Base-by-base conservation (phyloP, 2,329 filamentous ascomycete species). In the Pleurostoma richardsiae region DNA sequence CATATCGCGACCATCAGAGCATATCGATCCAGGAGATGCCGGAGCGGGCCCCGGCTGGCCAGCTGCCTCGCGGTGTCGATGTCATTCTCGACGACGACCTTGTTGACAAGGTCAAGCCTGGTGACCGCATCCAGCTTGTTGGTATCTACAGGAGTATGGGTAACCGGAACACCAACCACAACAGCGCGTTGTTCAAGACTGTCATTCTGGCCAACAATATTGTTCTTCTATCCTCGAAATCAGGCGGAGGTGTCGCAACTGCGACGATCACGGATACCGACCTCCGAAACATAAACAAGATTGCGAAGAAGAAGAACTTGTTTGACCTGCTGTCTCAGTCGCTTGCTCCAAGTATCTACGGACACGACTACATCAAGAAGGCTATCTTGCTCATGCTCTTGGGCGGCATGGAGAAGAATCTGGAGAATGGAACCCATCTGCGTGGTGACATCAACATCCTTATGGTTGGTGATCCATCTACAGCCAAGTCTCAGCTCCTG, bases 11-110 rank as follows among this genome's bases (percentile, higher is more conserved):
- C 64, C 94, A 99, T 63, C 94, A 99, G 67, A 96, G 89, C 11
- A 90, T 99, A 50, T 96, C 92, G 0, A 96, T 99, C 55, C 94
- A 99, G 69, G 94, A 99, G 72, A 99, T 99, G 94, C 94, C 94
- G 1, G 94, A 99, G 68, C 79, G 92, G 57, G 94, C 94, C 3
- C 94, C 94, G 45, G 92, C 94, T 49, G 94, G 94, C 45, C 94
- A 97, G 73, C 79, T 99, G 53, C 94, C 94, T 49, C 85, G 94
- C 45, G 90, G 92, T 47, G 94, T 99, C 19, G 94, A 99, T 67
- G 91, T 97, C 10, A 91, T 99, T 56, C 74, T 99, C 54, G 94
- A 99, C 63, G 94, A 99, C 64, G 94, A 99, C 63, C 76, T 99
- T 45, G 94, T 97, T 11, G 94, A 99, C 65, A 84, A 82, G 49